Conservation (phyloP, 768 basidiomycete genomes). For the Lentinula lateritia region DNA sequence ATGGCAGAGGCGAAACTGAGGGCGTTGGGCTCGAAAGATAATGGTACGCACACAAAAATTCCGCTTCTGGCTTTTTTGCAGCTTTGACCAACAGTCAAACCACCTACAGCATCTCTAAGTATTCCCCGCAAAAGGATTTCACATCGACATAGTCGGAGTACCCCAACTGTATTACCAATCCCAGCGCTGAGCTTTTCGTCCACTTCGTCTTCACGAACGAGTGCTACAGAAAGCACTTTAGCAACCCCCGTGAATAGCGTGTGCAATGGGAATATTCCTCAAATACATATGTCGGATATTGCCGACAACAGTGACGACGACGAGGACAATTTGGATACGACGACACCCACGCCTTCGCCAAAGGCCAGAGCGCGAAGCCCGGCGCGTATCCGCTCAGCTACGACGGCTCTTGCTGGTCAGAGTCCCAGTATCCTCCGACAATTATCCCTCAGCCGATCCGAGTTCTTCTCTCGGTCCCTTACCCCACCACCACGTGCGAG, state of each 20-base stretch:
- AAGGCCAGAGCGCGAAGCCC: background rate
- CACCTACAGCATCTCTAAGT: background rate
- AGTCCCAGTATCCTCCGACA: background rate
- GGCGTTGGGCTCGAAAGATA: background rate
- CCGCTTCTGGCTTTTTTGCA: background rate
- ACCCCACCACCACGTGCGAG: background rate
- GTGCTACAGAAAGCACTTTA: background rate
- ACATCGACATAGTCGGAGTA: background rate
- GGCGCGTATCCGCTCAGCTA: background rate
- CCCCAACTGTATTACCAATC: background rate
- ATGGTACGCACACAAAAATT: background rate
- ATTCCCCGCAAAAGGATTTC: conserved; percentile 1
- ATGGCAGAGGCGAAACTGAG: conserved; percentile 1
- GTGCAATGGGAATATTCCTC: background rate
- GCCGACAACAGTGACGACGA: background rate
- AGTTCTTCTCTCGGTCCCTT: background rate
- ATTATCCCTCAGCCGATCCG: background rate
- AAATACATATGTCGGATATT: background rate
- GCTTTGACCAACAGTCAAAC: background rate
- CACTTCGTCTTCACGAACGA: background rate
- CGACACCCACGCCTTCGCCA: conserved; percentile 3
- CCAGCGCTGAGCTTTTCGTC: background rate
- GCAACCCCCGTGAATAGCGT: background rate
- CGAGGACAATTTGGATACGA: background rate
- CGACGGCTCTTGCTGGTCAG: background rate